phyloP scores from a whole-genome alignment of 495 filamentous ascomycete genomes.

The Penicillium flavigenum region DNA sequence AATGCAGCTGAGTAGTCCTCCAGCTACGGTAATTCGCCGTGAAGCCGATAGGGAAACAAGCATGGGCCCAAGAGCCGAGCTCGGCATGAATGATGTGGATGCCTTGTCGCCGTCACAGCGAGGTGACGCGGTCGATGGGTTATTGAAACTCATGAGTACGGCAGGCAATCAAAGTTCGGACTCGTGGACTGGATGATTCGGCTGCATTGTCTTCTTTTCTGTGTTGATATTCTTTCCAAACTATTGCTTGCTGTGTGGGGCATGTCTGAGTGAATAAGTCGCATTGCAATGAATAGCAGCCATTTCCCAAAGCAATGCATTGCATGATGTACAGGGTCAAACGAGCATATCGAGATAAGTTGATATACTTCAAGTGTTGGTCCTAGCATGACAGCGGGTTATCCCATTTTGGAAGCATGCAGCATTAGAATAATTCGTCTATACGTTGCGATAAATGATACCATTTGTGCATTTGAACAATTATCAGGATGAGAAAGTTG shows the following conservation, averaged over 20 bases:
- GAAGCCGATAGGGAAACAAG: slow-evolving; percentile 12
- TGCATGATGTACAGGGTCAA: not conserved
- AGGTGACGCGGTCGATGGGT: slow-evolving; percentile 44
- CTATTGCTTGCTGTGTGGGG: not conserved
- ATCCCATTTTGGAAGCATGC: slow-evolving; percentile 15
- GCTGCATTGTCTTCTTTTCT: not conserved
- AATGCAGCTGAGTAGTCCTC: slow-evolving; percentile 43
- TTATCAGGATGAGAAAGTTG: not conserved
- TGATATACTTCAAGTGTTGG: not conserved
- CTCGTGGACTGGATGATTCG: slow-evolving; percentile 22
- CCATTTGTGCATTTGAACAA: slow-evolving; percentile 19
- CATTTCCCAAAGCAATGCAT: not conserved
- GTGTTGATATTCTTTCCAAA: not conserved
- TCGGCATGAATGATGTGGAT: slow-evolving; percentile 8
- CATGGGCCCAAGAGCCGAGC: slow-evolving; percentile 14
- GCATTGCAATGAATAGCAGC: not conserved
- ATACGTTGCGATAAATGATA: slow-evolving; percentile 27
- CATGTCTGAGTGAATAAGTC: not conserved
- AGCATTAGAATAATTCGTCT: slow-evolving; percentile 22
- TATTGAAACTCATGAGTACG: slow-evolving; percentile 45
- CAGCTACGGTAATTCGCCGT: slow-evolving; percentile 29
- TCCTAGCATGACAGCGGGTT: slow-evolving; percentile 3
- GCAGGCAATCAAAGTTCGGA: slow-evolving; percentile 22
- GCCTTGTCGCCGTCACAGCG: slow-evolving; percentile 33
- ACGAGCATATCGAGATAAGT: not conserved